Evolutionary conservation across 768 basidiomycete genomes (phyloP).

Genomic region (Serendipita sp.): DNA sequence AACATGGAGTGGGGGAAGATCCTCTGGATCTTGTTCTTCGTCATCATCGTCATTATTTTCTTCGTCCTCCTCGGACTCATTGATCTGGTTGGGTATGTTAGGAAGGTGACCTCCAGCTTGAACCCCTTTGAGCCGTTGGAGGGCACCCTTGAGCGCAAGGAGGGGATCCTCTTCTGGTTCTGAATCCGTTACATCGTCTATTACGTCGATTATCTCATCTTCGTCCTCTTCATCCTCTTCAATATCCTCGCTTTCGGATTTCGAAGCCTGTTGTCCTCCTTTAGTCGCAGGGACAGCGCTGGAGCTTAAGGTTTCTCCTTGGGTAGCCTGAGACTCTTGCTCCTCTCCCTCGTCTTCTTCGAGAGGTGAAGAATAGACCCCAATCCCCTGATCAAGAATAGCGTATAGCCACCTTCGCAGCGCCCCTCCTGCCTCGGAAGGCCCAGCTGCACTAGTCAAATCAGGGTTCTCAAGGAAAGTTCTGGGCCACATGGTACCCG

Average conservation of each 20-base stretch:
- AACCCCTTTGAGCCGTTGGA: constrained; percentile 37
- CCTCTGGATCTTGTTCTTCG: constrained; percentile 9
- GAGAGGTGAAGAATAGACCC: constrained; percentile 39
- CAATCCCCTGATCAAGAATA: constrained; percentile 40
- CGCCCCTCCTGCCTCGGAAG: constrained; percentile 35
- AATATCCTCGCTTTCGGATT: constrained; percentile 22
- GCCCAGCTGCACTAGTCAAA: constrained; percentile 45
- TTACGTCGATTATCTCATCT: constrained; percentile 24
- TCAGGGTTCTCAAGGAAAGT: constrained; percentile 72
- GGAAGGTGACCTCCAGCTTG: constrained; percentile 17
- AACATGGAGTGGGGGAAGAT: constrained; percentile 13
- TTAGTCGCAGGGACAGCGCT: background rate
- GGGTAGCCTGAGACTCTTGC: background rate
- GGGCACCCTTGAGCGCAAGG: constrained; percentile 37
- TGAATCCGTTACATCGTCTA: constrained; percentile 8
- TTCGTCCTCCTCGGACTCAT: constrained; percentile 18
- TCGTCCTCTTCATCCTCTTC: constrained; percentile 24
- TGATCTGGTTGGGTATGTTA: constrained; percentile 22
- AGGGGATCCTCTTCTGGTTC: constrained; percentile 28
- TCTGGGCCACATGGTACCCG: constrained; percentile 52
- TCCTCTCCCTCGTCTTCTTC: constrained; percentile 15
- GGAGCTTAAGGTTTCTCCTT: background rate
- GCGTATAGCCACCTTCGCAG: constrained; percentile 54
- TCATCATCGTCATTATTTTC: constrained; percentile 6
- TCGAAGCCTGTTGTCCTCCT: constrained; percentile 9